These are phyloP conservation scores for Colletotrichum eremochloae DNA, from an alignment of 2,329 filamentous ascomycete genomes.

Conservation along the genomic window DNA sequence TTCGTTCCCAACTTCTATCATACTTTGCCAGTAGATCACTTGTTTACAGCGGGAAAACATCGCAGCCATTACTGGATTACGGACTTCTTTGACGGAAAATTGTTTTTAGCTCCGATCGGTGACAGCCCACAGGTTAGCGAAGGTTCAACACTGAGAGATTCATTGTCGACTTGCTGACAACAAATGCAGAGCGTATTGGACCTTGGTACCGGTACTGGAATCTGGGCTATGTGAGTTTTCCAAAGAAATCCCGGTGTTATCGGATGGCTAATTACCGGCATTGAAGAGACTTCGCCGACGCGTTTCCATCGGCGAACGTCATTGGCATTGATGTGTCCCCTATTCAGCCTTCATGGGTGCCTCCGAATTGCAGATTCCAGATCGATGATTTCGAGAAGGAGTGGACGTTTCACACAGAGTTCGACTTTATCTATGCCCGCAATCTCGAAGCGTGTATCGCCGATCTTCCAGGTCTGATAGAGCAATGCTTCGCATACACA, in stretches of 20 bases:
- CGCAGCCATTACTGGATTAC: conserved; percentile 25
- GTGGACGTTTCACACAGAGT: conserved; percentile 61
- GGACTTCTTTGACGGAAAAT: conserved; percentile 50
- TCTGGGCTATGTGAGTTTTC: conserved; percentile 57
- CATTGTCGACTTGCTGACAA: neutral
- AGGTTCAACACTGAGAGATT: no score
- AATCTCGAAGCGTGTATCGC: conserved; percentile 69
- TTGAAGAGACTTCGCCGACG: conserved; percentile 61
- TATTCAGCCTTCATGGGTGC: conserved; percentile 61
- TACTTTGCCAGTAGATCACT: neutral
- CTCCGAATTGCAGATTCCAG: conserved; percentile 54
- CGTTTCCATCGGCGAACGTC: conserved; percentile 58
- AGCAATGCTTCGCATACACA: conserved; percentile 63
- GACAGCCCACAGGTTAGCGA: conserved; percentile 44
- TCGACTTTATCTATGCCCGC: conserved; percentile 73
- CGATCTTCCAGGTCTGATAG: conserved; percentile 69
- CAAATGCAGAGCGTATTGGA: conserved; percentile 54
- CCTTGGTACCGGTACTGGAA: conserved; percentile 58
- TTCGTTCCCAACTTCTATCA: accelerated
- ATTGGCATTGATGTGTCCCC: conserved; percentile 69
- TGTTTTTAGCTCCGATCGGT: conserved; percentile 55
- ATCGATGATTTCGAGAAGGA: conserved; percentile 52
- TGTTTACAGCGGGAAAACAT: neutral
- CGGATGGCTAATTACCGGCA: conserved; percentile 12
- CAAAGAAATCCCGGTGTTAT: neutral